Base-by-base conservation (phyloP, 2,329 filamentous ascomycete genomes). In the Clonostachys solani region DNA sequence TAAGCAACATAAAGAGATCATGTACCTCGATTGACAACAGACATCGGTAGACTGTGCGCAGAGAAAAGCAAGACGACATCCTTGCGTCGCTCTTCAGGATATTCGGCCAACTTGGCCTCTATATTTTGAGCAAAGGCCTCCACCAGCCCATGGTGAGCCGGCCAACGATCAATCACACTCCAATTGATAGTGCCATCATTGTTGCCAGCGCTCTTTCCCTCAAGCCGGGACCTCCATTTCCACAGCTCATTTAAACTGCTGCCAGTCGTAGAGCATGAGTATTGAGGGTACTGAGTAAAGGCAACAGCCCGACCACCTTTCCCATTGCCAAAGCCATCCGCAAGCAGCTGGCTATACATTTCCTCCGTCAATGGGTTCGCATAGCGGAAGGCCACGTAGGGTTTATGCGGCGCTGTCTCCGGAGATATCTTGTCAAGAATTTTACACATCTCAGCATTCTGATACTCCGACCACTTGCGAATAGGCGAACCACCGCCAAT, bases 151-250 rank as follows among this genome's bases (percentile, higher is more conserved):
- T 84, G 75, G 63, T 99, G 92, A n/a, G 83, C 85, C 6, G 92
- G 94, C 94, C 94, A 99, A 50, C 94, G 83, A 68, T 99, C 94
- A 65, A 99, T 99, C 46, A 97, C 92, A 66, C 90, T 96, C 94
- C 94, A 99, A 49, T 86, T 79, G 54, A 99, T 96, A 3, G 84
- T 75, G 12, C 92, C 92, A 36, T 81, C 73, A 9, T 56, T 53
- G 18, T 65, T 33, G 73, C 73, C 38, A 69, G 77, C 40, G 77
- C 44, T 73, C 66, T 89, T 91, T 37, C 89, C 89, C 66, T 97
- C 92, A 46, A 99, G 71, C 52, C 90, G 77, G 60, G 90, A 87
- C 52, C 92, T 81, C 91, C 92, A 96, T 71, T 95, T 96, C 94
- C 94, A 99, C 35, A 99, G 72, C 71, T 99, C 94, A 60, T 99